Base-by-base conservation (phyloP, 352 stramenopile species). In the Globisporangium uncinulatum region DNA sequence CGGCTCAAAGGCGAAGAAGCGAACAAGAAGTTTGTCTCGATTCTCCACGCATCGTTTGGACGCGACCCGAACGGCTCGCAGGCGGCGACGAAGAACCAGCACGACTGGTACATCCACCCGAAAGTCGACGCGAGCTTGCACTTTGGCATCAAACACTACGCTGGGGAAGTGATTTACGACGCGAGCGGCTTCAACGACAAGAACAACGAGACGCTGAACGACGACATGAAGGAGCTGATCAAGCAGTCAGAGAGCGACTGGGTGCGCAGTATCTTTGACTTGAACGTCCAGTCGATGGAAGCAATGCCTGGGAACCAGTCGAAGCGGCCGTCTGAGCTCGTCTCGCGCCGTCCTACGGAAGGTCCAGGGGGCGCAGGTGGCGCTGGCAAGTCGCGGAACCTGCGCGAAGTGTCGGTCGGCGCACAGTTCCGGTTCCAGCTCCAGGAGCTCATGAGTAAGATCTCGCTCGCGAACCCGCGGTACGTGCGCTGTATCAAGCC, bases 131-230 rank as follows among this genome's bases (percentile, higher is more conserved):
- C 83, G n/a, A 88, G 88, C 34, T 71, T 95, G 37, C 72, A 88
- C 39, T 96, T 97, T 51, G 85, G 86, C 20, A 95, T 97, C 56
- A 87, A 85, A 51, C 87, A 97, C 51, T 95, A 96, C 42, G 89
- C 88, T 14, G 97, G 96, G 32, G 92, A 98, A 62, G 95, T 99
- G 14, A 90, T 96, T 42, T 99, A 99, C 74, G 97, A 97, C 60
- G 95, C 91, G 0, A 97, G 86, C 59, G 93, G 93, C 34, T 99
- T 99, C 68, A 97, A 99, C 32, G 96, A 99, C 66, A 99, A 99
- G 74, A 99, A 99, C 84, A 97, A 98, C 57, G 97, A 99, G 67
- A 98, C 90, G 50, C 62, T 99, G 59, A 96, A 97, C 59, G 88
- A 96, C 60, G 91, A 97, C 54, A 95, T 96, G 86, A 96, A 96